Base-by-base conservation (phyloP, 495 filamentous ascomycete genomes). In the Cladorrhinum samala region DNA sequence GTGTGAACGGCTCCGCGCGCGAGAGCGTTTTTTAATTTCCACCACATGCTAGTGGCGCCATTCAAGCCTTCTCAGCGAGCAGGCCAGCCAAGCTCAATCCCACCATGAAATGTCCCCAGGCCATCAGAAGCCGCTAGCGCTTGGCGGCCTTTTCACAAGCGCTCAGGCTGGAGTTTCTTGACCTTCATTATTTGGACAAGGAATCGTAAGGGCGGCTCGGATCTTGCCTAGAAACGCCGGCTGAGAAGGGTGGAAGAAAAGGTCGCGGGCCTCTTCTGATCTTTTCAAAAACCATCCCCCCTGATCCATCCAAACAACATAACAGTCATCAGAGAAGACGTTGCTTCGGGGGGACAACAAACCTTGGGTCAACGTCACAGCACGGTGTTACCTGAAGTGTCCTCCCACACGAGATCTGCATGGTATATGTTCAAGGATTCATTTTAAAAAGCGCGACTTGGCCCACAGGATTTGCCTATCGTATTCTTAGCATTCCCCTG, bases 361-460 rank as follows among this genome's bases (percentile, higher is more conserved):
- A n/a, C n/a, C n/a, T n/a, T n/a, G n/a, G n/a, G n/a, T n/a, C 27
- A 33, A 5, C 27, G 27, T 33, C 27, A 33, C 27, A 33, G 27
- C 11, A 33, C 27, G n/a, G n/a, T n/a, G n/a, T n/a, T n/a, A n/a
- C n/a, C n/a, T n/a, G n/a, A n/a, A n/a, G n/a, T n/a, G n/a, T n/a
- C n/a, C n/a, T n/a, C n/a, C 43, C 37, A 50, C 41, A 47, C 42
- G 52, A 49, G 56, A 59, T 59, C 56, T 55, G 52, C 56, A 52
- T 52, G 52, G 45, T 14, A 47, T 47, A 20, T 14, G 21, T 47
- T 17, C 16, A 20, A 47, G 7, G 45, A 17, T 8, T 59, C 50
- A 49, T 46, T 48, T 58, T 50, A 54, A 59, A 52, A 49, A 46
- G 21, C 52, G 54, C 52, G 51, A 45, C 47, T 51, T 49, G 52